Conservation (phyloP, 2,329 filamentous ascomycete genomes). For the Pseudogymnoascus sp. region DNA sequence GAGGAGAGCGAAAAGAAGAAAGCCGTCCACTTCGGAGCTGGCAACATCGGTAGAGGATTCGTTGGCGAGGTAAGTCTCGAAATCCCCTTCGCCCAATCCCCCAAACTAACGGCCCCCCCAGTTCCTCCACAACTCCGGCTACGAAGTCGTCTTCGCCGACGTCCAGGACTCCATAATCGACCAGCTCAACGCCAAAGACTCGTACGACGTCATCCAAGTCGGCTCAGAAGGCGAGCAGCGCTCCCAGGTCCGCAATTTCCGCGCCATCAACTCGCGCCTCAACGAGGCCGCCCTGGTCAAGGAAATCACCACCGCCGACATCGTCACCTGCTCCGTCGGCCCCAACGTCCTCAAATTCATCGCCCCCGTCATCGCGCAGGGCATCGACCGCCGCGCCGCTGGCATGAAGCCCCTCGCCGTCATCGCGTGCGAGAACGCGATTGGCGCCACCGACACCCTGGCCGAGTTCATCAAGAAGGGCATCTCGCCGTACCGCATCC, state of each 20-base stretch:
- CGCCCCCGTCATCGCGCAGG: conserved; percentile 90
- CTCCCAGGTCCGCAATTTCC: conserved; percentile 88
- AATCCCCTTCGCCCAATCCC: too few species aligned
- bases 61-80: conserved; percentile 24
- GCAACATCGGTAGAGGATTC: conserved; percentile 60
- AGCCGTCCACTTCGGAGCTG: conserved; percentile 77
- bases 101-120: too few species aligned
- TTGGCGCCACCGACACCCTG: conserved; percentile 84
- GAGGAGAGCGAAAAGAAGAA: conserved; percentile 39
- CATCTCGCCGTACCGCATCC: conserved; percentile 58
- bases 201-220: conserved; percentile 90
- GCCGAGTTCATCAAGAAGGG: conserved; percentile 73
- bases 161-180: conserved; percentile 80
- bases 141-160: conserved; percentile 93
- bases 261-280: conserved; percentile 89
- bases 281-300: conserved; percentile 73
- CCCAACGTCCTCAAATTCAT: conserved; percentile 96
- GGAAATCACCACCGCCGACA: conserved; percentile 77
- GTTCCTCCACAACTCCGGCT: conserved; percentile 90
- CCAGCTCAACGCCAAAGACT: conserved; percentile 62
- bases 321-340: conserved; percentile 94
- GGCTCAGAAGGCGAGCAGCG: conserved; percentile 72
- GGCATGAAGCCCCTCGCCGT: conserved; percentile 66
- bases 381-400: conserved; percentile 67
- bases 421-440: conserved; percentile 97